These are phyloP conservation scores for Vicia villosa DNA, from an alignment of 306 rosid species.

Conservation along the genomic window DNA sequence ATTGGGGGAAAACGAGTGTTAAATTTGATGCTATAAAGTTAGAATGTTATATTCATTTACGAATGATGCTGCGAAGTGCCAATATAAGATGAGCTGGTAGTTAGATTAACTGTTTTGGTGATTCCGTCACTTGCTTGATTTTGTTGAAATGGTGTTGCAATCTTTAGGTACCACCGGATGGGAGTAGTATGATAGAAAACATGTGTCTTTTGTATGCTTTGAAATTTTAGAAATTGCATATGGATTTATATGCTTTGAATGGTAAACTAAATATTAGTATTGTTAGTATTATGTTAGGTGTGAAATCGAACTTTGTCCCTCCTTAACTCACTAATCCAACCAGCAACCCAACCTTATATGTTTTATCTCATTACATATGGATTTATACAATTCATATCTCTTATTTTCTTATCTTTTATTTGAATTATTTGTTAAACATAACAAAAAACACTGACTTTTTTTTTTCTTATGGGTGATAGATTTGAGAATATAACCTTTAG, in stretches of 20 bases:
- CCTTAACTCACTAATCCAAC: too few species aligned
- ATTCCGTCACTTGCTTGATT: slow-evolving; percentile 4
- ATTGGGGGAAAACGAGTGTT: too few species aligned
- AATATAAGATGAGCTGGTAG: background rate
- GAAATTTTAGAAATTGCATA: slow-evolving; percentile 2
- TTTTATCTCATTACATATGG: too few species aligned
- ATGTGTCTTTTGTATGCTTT: slow-evolving; percentile 27
- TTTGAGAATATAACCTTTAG: too few species aligned
- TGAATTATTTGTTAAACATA: slow-evolving; percentile 14
- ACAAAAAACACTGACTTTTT: slow-evolving; percentile 35
- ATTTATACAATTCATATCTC: slow-evolving; percentile 3
- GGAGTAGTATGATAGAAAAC: slow-evolving; percentile 8
- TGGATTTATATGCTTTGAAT: background rate
- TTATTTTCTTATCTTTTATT: background rate
- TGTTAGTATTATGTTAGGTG: background rate
- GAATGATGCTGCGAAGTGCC: background rate
- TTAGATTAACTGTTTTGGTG: slow-evolving; percentile 14
- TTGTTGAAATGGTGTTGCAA: too few species aligned
- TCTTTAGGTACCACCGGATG: slow-evolving; percentile 18
- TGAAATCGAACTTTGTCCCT: background rate
- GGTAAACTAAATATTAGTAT: background rate
- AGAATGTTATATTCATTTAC: slow-evolving; percentile 6
- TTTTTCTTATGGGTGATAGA: too few species aligned
- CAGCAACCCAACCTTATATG: too few species aligned
- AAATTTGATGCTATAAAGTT: too few species aligned